Evolutionary conservation across 129 eudicot species (phyloP).

Genomic region (Saposhnikovia divaricata): DNA sequence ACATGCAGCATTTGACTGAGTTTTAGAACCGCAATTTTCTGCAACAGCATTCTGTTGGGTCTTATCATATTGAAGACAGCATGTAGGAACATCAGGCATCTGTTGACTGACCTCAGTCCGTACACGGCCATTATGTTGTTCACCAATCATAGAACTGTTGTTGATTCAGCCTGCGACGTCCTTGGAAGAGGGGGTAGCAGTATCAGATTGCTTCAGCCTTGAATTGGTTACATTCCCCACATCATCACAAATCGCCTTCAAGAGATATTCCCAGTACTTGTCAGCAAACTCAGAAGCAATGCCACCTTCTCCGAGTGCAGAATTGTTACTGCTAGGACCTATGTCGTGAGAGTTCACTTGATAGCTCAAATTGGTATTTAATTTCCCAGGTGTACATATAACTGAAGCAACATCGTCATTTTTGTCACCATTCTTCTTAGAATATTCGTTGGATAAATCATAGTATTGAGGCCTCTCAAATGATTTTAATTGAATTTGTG

Average conservation of each 20-base stretch:
- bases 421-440: slow-evolving; percentile 15
- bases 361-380: slow-evolving; percentile 2
- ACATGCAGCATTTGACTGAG: slow-evolving; percentile 12
- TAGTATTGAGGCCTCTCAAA: slow-evolving; percentile 32
- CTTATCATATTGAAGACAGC: slow-evolving; percentile 47
- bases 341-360: slow-evolving; percentile 11
- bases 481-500: slow-evolving; percentile 19
- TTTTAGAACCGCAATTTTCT: slow-evolving; percentile 14
- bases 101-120: slow-evolving; percentile 34
- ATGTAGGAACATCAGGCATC: slow-evolving; percentile 38
- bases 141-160: slow-evolving; percentile 11
- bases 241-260: slow-evolving; percentile 14
- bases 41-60: slow-evolving; percentile 17
- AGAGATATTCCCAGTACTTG: slow-evolving; percentile 14
- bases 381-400: slow-evolving; percentile 12
- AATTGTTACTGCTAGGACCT: slow-evolving; percentile 1
- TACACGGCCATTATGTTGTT: slow-evolving; percentile 19
- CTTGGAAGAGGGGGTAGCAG: slow-evolving; percentile 19
- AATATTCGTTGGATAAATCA: slow-evolving; percentile 12
- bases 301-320: slow-evolving; percentile 12
- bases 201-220: slow-evolving; percentile 15
- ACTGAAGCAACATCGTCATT: slow-evolving; percentile 10
- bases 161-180: slow-evolving; percentile 15
- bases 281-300: slow-evolving; percentile 20
- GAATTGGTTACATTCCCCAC: slow-evolving; percentile 17